Base-by-base conservation (phyloP, 257 asterid genomes). In the Gentiana straminea region DNA sequence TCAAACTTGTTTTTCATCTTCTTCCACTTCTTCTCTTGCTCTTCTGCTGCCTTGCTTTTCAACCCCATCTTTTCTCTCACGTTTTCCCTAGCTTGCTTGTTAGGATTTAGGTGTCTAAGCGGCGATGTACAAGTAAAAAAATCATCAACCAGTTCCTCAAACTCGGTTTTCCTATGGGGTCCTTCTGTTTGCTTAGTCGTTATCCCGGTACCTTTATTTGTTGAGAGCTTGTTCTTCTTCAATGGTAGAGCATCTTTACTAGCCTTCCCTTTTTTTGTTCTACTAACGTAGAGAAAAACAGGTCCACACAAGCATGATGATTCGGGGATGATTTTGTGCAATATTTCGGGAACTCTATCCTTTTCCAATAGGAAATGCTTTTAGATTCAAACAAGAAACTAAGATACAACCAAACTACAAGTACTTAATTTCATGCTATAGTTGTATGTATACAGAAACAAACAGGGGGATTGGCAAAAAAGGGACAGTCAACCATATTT, bases 241-340 rank as follows among this genome's bases (percentile, higher is more conserved):
- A 87, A 70, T 35, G 73, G 64, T 62, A 73, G 80, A 9, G 77
- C 89, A 2, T 73, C 59, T 74, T 91, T 91, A 56, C 79, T 5
- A 4, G 74, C 80, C 63, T 91, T 90, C 7, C 98, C 98, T 66
- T 86, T 90, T 0, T 94, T 94, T 5, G 96, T 90, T 52, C 96
- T 79, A 69, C 95, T 90, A 57, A 90, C 98, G 1, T 73, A 74
- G 63, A n/a, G n/a, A 24, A 24, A 24, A 24, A 0, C 24, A 24
- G 24, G 24, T 15, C 24, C 24, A 15, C 24, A 15, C 24, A 15
- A 15, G 24, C 24, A 15, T 15, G 24, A 15, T 15, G 24, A 15
- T 15, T 15, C 24, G 24, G 24, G 24, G 24, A 15, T 15, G 24
- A 15, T 15, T 15, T 15, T 15, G 24, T 15, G 24, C 24, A 15